Percentiles rank a stretch among this genome's conserved stretches.
Conservation (phyloP, 345 rosid genomes). For the Corchorus capsularis region DNA sequence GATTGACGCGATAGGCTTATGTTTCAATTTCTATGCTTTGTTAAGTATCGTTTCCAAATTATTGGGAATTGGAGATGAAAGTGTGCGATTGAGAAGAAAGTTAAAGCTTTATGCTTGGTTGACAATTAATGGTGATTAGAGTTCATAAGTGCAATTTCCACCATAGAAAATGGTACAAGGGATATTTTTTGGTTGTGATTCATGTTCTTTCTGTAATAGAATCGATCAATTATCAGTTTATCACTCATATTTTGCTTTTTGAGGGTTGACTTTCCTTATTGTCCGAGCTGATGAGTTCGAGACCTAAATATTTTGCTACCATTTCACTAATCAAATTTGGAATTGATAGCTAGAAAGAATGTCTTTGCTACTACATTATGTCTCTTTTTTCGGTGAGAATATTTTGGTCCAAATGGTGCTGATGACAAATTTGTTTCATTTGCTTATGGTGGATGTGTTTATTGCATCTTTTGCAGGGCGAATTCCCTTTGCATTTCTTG, state of each 20-base stretch:
- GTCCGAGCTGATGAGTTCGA: no score
- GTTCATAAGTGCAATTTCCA: neutral
- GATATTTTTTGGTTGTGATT: neutral
- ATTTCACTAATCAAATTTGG: neutral
- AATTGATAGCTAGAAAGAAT: neutral
- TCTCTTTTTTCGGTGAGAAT: neutral
- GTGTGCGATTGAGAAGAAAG: neutral
- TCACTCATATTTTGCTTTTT: conserved; percentile 1
- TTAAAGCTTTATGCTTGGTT: neutral
- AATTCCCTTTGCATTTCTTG: conserved; percentile 87
- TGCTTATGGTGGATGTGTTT: neutral
- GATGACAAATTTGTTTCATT: neutral
- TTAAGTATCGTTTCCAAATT: neutral
- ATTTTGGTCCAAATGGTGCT: neutral
- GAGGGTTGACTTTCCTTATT: no score
- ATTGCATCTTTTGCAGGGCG: conserved; percentile 48
- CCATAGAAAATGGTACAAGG: neutral
- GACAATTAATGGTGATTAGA: neutral
- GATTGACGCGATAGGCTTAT: neutral
- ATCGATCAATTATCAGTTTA: neutral
- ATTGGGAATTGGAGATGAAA: neutral
- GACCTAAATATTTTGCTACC: neutral
- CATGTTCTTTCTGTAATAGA: neutral
- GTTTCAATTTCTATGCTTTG: neutral
- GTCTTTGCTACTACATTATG: neutral